Conservation (phyloP, 2,329 filamentous ascomycete species). For the Colletotrichum eleusines region DNA sequence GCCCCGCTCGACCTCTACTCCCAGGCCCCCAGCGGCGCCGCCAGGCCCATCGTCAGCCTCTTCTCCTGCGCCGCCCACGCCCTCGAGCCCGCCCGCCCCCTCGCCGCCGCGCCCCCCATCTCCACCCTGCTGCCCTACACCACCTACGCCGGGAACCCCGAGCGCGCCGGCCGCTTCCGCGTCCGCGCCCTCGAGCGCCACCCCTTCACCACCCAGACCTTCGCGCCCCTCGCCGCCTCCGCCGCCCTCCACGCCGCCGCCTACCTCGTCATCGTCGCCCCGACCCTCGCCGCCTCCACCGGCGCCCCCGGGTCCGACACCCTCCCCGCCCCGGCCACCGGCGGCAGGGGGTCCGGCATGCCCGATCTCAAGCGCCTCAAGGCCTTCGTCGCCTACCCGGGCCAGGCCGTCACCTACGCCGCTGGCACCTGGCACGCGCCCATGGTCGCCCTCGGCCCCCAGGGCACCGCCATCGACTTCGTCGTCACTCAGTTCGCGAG, state of each 20-base stretch:
- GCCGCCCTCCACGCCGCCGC: conserved; percentile 51
- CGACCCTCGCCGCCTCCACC: conserved; percentile 63
- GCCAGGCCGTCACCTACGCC: conserved; percentile 91
- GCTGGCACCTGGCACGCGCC: conserved; percentile 96
- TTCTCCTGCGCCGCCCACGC: conserved; percentile 83
- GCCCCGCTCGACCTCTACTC: conserved; percentile 77
- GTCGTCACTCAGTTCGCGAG: conserved; percentile 92
- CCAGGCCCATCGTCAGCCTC: conserved; percentile 81
- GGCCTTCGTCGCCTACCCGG: conserved; percentile 82
- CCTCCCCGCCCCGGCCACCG: conserved; percentile 54
- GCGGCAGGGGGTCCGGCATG: conserved; percentile 63
- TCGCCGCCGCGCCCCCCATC: conserved; percentile 24
- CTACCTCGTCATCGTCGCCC: conserved; percentile 92
- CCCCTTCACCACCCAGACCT: conserved; percentile 94
- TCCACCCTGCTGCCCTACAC: conserved; percentile 40
- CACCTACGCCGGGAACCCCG: conserved; percentile 29
- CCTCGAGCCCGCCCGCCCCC: conserved; percentile 49
- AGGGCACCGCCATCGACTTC: conserved; percentile 77
- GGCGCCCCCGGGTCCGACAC: conserved; percentile 51
- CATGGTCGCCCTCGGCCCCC: conserved; percentile 84
- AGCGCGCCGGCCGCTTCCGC: conserved; percentile 61
- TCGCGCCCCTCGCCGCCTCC: conserved; percentile 76
- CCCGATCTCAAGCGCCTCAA: conserved; percentile 78
- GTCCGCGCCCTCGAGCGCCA: conserved; percentile 87
- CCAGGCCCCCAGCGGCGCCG: conserved; percentile 70